phyloP scores from a whole-genome alignment of 2,329 filamentous ascomycete species.

The Fusarium ramigenum region DNA sequence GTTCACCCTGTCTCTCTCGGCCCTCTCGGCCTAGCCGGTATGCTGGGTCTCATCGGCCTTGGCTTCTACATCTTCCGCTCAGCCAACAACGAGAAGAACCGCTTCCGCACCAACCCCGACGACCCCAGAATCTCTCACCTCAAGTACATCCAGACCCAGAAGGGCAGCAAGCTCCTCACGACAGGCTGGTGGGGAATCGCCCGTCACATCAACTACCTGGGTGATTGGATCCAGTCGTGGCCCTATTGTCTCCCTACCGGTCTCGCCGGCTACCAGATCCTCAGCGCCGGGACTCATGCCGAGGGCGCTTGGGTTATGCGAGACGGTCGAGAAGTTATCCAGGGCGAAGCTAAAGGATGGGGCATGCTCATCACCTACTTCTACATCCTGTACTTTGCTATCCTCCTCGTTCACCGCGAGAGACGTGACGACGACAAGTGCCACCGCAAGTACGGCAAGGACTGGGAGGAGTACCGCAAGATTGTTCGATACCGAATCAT shows the following conservation, averaged over 20 bases:
- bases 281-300: slow-evolving; percentile 61
- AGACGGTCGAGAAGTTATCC: slow-evolving; percentile 72
- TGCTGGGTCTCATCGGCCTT: slow-evolving; percentile 71
- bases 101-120: slow-evolving; percentile 86
- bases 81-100: slow-evolving; percentile 95
- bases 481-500: slow-evolving; percentile 84
- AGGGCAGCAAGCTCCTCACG: slow-evolving; percentile 81
- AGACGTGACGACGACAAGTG: slow-evolving; percentile 92
- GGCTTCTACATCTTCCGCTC: slow-evolving; percentile 94
- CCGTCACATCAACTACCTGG: slow-evolving; percentile 94
- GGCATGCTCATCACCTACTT: slow-evolving; percentile 93
- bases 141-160: slow-evolving; percentile 84
- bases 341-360: slow-evolving; percentile 80
- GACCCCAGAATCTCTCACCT: slow-evolving; percentile 83
- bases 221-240: slow-evolving; percentile 95
- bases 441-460: slow-evolving; percentile 86
- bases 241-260: slow-evolving; percentile 89
- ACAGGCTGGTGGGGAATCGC: slow-evolving; percentile 94
- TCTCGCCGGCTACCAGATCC: slow-evolving; percentile 81
- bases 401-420: slow-evolving; percentile 87
- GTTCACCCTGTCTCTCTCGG: slow-evolving; percentile 85
- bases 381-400: slow-evolving; percentile 90
- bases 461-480: slow-evolving; percentile 90
- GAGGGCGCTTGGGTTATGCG: slow-evolving; percentile 65
- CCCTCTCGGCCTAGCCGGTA: slow-evolving; percentile 67